Base-by-base conservation (phyloP, 371 early-diverging fungal species). In the Saksenaea vasiformis region DNA sequence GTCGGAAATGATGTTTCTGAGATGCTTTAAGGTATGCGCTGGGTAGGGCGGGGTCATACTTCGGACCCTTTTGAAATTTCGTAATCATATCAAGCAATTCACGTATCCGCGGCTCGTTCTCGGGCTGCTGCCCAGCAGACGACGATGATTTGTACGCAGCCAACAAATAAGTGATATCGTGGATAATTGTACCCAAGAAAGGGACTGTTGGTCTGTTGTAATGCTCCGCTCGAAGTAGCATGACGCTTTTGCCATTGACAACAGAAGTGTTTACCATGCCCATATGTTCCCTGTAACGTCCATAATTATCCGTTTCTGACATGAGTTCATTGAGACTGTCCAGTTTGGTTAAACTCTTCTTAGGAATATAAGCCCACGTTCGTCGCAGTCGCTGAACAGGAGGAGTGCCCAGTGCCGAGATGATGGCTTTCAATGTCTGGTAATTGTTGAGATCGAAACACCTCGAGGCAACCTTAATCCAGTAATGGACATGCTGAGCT, bases 121-220 rank as follows among this genome's bases (percentile, higher is more conserved):
- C 72, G 0, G 85, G 76, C 3, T 69, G 56, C 31, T 31, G 31
- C n/a, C 53, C 68, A 24, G 60, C 58, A 1, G 67, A 66, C 60
- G 55, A 66, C 60, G 55, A 66, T 37, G 73, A 78, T 62, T 91
- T 89, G 61, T 79, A 83, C 1, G 88, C 87, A 0, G 90, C 91
- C 5, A 85, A 43, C 13, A 92, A 71, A 62, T 93, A 93, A 3
- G 92, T 91, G 28, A 87, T 83, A 64, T 93, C 94, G 71, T 91
- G 90, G 22, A 92, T 88, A 68, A 90, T 87, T 0, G 90, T 86
- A 35, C 94, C 92, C 15, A 93, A 67, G 68, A 89, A 93, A 0
- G 94, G 94, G 10, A 93, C 82, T 22, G 85, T 86, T 7, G 93
- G 92, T 17, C 83, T 64, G 27, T 72, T 62, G 57, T 65, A 67